phyloP scores from a whole-genome alignment of 2,329 filamentous ascomycete species.

The Ophiostoma novo-ulmi region DNA sequence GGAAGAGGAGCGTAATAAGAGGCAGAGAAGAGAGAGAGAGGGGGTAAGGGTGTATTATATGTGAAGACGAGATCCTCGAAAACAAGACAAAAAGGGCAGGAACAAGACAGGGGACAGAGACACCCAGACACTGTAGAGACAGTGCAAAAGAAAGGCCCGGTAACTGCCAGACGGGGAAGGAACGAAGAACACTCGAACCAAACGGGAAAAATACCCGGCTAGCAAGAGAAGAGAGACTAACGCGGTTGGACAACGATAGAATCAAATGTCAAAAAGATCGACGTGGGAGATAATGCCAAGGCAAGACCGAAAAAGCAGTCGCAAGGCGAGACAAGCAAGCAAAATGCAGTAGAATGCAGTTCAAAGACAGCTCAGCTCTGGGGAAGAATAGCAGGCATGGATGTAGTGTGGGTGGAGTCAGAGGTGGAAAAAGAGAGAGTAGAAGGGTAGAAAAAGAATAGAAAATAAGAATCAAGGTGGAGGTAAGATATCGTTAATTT shows the following conservation, averaged over 20 bases:
- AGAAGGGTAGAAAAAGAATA: neutral
- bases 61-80: neutral
- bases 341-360: neutral
- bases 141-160: neutral
- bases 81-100: neutral
- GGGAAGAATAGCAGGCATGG: slow-evolving; percentile 1
- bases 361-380: neutral
- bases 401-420: neutral
- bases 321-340: neutral
- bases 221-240: neutral
- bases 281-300: neutral
- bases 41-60: slow-evolving; percentile 6
- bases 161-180: neutral
- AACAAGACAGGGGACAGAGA: neutral
- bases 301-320: neutral
- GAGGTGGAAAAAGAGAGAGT: neutral
- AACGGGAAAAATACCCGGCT: neutral
- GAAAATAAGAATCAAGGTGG: too few relatives aligned
- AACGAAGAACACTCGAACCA: neutral
- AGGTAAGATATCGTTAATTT: neutral
- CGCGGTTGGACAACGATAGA: neutral
- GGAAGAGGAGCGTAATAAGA: neutral
- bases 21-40: neutral
- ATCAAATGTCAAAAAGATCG: neutral
- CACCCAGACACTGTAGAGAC: neutral